These are phyloP conservation scores for Chaetomium strumarium DNA, from an alignment of 2,329 filamentous ascomycete genomes.

Conservation along the genomic window DNA sequence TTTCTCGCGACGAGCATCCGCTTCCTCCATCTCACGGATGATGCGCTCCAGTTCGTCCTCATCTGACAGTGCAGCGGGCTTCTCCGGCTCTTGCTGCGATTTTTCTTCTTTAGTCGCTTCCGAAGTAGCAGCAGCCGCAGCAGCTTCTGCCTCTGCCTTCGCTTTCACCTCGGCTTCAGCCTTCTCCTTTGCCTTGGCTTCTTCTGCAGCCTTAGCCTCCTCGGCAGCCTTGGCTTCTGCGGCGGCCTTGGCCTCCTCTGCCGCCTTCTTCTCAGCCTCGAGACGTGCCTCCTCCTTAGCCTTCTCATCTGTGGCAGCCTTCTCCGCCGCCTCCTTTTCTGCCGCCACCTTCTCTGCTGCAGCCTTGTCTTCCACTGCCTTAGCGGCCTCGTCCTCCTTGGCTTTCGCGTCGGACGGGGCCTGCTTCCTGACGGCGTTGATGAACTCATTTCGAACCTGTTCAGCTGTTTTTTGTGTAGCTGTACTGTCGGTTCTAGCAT, in stretches of 20 bases:
- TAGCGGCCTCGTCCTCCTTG: slow-evolving; percentile 18
- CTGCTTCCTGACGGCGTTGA: slow-evolving; percentile 63
- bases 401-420: slow-evolving; percentile 27
- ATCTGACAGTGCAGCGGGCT: slow-evolving; percentile 31
- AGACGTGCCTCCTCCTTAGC: slow-evolving; percentile 19
- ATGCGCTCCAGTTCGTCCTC: slow-evolving; percentile 56
- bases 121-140: slow-evolving; percentile 30
- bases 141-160: slow-evolving; percentile 30
- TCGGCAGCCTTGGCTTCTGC: slow-evolving; percentile 28
- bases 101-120: slow-evolving; percentile 27
- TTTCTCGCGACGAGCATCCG: slow-evolving; percentile 45
- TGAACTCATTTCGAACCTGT: slow-evolving; percentile 78
- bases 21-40: slow-evolving; percentile 57
- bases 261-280: slow-evolving; percentile 19
- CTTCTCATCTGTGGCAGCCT: slow-evolving; percentile 26
- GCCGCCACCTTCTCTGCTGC: slow-evolving; percentile 35
- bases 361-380: slow-evolving; percentile 25
- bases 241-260: slow-evolving; percentile 30
- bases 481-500: slow-evolving; percentile 66
- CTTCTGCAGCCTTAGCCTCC: slow-evolving; percentile 22
- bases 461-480: slow-evolving; percentile 64
- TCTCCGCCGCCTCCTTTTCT: slow-evolving; percentile 28
- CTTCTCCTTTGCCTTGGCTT: slow-evolving; percentile 17
- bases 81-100: slow-evolving; percentile 27
- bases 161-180: slow-evolving; percentile 28